phyloP scores from a whole-genome alignment of 495 filamentous ascomycete genomes.

The Neurospora discreta region DNA sequence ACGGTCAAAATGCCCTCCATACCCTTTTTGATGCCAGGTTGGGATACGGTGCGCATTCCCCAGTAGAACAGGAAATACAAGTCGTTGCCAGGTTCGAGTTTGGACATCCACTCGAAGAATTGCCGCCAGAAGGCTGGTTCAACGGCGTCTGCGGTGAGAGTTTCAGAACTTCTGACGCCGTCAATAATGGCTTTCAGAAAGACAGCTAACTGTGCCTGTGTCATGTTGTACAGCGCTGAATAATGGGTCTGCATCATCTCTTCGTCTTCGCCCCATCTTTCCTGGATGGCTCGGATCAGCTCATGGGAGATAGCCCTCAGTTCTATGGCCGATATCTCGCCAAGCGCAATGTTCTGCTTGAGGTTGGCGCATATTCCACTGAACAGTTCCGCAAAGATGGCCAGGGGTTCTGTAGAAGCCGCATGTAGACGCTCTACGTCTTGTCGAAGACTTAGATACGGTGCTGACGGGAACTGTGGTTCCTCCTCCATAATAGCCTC shows the following conservation, averaged over 20 bases:
- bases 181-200: background rate
- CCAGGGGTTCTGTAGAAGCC: background rate
- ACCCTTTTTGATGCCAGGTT: background rate
- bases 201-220: background rate
- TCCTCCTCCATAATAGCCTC: background rate
- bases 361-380: conserved; percentile 4
- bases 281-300: background rate
- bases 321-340: conserved; percentile 2
- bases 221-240: background rate
- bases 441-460: background rate
- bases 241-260: background rate
- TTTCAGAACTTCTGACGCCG: background rate
- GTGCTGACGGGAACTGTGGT: background rate
- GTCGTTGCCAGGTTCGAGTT: background rate
- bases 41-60: background rate
- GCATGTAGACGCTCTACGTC: background rate
- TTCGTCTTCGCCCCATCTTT: background rate
- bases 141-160: background rate
- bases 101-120: background rate
- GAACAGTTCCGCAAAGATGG: background rate
- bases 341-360: conserved; percentile 5
- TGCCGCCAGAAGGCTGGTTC: background rate
- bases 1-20: background rate
- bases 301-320: background rate
- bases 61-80: background rate